phyloP scores from a whole-genome alignment of 371 early-diverging fungal species.

The Parasitella parasitica region DNA sequence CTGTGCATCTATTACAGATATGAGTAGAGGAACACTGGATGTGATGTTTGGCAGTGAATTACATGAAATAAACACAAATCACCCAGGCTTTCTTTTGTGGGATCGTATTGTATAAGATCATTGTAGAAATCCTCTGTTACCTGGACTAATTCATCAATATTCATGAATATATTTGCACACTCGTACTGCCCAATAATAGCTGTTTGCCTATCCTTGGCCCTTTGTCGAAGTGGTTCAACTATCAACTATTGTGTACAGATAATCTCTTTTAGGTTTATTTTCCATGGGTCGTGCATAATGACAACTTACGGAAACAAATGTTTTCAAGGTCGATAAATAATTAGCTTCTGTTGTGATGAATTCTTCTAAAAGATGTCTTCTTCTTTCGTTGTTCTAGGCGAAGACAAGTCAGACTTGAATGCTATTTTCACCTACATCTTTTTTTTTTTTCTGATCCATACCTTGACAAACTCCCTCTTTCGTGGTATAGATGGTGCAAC shows the following conservation, averaged over 20 bases:
- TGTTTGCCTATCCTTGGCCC: constrained; percentile 17
- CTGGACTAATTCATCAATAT: constrained; percentile 23
- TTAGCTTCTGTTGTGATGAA: constrained; percentile 25
- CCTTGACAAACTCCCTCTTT: constrained; percentile 20
- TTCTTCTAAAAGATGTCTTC: constrained; percentile 15
- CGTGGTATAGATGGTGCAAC: background rate
- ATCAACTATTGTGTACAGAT: constrained; percentile 9
- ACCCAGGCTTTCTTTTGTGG: constrained; percentile 1
- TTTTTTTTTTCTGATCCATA: constrained; percentile 17
- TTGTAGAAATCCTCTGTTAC: constrained; percentile 19
- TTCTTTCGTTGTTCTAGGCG: constrained; percentile 18
- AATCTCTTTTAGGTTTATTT: background rate
- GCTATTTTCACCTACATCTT: too few species aligned
- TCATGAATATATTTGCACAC: constrained; percentile 27
- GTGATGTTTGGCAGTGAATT: background rate
- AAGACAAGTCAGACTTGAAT: too few species aligned
- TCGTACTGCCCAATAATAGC: constrained; percentile 24
- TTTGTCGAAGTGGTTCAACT: constrained; percentile 20
- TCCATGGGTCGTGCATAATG: background rate
- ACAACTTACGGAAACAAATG: constrained; percentile 14
- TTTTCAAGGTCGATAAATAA: constrained; percentile 15
- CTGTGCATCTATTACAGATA: constrained; percentile 4
- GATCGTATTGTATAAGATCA: constrained; percentile 3
- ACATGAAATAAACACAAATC: constrained; percentile 22
- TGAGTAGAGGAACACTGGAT: background rate